Evolutionary conservation across 176 grass and related monocot genomes (phyloP).

Genomic region (Dactylis glomerata): DNA sequence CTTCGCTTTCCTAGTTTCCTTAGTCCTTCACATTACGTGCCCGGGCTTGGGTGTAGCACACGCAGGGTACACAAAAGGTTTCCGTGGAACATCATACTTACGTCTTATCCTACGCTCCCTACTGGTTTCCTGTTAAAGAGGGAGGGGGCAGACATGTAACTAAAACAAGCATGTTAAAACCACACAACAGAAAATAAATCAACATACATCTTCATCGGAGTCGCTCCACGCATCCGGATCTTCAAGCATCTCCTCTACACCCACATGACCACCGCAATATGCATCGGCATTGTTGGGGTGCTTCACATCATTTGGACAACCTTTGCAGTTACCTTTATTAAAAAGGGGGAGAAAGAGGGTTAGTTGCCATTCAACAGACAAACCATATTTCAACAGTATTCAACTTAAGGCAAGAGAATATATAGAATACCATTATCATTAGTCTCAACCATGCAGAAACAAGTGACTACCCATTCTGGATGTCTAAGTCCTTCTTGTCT

Average conservation of each 20-base stretch:
- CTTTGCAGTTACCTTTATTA: background rate
- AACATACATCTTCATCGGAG: background rate
- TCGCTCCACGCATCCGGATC: background rate
- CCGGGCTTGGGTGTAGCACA: background rate
- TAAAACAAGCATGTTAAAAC: background rate
- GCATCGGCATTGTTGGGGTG: background rate
- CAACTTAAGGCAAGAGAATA: background rate
- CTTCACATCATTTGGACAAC: background rate
- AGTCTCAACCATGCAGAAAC: background rate
- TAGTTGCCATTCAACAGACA: background rate
- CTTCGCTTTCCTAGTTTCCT: background rate
- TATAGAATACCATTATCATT: background rate
- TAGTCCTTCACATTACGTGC: background rate
- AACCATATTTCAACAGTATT: background rate
- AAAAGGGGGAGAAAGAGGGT: background rate
- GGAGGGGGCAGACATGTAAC: background rate
- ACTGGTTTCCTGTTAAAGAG: background rate
- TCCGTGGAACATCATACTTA: background rate
- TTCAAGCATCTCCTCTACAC: background rate
- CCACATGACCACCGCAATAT: background rate
- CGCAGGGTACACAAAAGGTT: background rate
- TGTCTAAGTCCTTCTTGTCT: background rate
- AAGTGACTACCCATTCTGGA: background rate
- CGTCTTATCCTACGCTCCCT: background rate
- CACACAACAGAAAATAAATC: background rate